phyloP scores from a whole-genome alignment of 2,329 filamentous ascomycete genomes.

The Pestalotiopsis sp. region DNA sequence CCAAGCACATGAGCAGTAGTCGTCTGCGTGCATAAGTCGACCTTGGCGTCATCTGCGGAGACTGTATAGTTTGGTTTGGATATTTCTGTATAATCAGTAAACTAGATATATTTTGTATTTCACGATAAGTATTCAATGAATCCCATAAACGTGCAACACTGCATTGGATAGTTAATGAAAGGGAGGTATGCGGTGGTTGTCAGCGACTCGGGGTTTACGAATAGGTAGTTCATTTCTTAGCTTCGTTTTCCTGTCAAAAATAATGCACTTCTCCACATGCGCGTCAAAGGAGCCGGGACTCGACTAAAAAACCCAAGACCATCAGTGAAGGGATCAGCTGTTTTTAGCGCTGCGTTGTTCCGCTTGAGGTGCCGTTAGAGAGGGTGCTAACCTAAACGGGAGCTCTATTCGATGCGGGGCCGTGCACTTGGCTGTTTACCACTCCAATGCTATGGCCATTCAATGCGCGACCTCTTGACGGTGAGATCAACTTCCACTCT shows the following conservation, averaged over 20 bases:
- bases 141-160: too few relatives aligned
- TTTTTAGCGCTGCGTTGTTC: not conserved
- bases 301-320: not conserved
- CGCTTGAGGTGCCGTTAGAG: not conserved
- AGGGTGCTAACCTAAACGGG: not conserved
- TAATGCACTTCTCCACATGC: not conserved
- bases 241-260: not conserved
- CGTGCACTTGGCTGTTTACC: slow-evolving; percentile 1
- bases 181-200: too few relatives aligned
- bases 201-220: not conserved
- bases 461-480: not conserved
- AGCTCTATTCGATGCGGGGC: slow-evolving; percentile 1
- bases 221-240: not conserved
- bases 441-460: not conserved
- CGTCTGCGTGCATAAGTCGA: too few relatives aligned
- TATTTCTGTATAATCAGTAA: too few relatives aligned
- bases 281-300: not conserved
- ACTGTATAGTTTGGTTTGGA: too few relatives aligned
- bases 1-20: not conserved
- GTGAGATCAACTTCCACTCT: not conserved
- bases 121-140: too few relatives aligned
- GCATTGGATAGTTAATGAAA: too few relatives aligned
- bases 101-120: too few relatives aligned
- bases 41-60: too few relatives aligned
- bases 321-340: not conserved